These are phyloP conservation scores for Coffea eugenioides DNA, from an alignment of 257 asterid genomes.

Conservation along the genomic window DNA sequence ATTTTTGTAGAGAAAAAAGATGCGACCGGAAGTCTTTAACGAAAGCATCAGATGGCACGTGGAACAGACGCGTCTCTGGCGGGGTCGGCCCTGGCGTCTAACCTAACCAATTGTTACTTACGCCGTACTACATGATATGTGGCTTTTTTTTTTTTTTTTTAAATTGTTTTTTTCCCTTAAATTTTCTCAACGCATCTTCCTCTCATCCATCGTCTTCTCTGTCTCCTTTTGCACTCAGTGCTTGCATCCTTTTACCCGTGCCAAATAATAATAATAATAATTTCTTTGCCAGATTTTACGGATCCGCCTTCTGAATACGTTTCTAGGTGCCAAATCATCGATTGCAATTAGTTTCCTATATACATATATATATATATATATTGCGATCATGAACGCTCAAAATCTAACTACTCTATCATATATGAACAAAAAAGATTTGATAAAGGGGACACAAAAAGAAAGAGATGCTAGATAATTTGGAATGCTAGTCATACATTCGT, in stretches of 20 bases:
- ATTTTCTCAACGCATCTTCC: not conserved
- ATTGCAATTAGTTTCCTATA: no score
- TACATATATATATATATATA: not conserved
- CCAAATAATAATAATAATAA: no score
- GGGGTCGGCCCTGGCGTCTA: conserved; percentile 22
- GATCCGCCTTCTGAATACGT: not conserved
- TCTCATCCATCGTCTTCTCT: not conserved
- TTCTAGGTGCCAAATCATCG: not conserved
- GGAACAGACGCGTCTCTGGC: conserved; percentile 24
- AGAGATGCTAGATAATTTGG: no score
- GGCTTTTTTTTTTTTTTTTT: not conserved
- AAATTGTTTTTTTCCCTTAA: no score
- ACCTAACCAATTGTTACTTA: conserved; percentile 18
- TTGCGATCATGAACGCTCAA: no score
- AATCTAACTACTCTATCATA: no score
- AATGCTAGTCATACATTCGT: no score
- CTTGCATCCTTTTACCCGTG: no score
- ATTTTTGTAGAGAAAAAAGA: not conserved
- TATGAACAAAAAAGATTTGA: no score
- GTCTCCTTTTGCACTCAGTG: no score
- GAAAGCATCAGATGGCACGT: conserved; percentile 22
- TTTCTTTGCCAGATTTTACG: not conserved
- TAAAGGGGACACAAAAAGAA: no score
- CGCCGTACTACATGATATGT: not conserved
- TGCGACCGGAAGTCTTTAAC: not conserved